Conservation (phyloP, 495 filamentous ascomycete genomes). For the Lindgomyces ingoldianus region DNA sequence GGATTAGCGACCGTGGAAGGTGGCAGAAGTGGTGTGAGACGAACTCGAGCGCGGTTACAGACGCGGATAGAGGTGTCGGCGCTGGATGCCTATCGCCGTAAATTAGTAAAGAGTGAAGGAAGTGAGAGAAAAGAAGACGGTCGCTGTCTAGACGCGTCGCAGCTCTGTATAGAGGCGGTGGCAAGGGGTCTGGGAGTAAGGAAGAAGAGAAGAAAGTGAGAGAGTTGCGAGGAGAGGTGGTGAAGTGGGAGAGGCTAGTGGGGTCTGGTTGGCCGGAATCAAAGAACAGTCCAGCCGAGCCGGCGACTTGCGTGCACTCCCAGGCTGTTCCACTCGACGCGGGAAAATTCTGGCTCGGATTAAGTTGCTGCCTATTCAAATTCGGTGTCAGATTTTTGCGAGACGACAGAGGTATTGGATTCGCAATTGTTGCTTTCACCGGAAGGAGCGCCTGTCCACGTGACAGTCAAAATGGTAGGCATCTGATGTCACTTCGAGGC, state of each 20-base stretch:
- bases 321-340: not conserved
- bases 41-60: slow-evolving; percentile 13
- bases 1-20: slow-evolving; percentile 9
- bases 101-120: not conserved
- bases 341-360: not conserved
- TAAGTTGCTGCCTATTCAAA: not conserved
- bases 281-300: slow-evolving; percentile 8
- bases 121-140: not conserved
- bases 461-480: slow-evolving; percentile 16
- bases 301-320: slow-evolving; percentile 11
- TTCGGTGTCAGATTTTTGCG: not conserved
- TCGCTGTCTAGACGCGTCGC: slow-evolving; percentile 21
- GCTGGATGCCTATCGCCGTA: slow-evolving; percentile 15
- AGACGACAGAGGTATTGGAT: not conserved
- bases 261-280: slow-evolving; percentile 18
- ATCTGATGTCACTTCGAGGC: slow-evolving; percentile 9
- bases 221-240: slow-evolving; percentile 5
- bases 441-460: slow-evolving; percentile 29
- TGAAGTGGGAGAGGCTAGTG: slow-evolving; percentile 27
- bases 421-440: not conserved
- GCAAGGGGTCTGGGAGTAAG: not conserved
- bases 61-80: slow-evolving; percentile 11
- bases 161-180: slow-evolving; percentile 25
- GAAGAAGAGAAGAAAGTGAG: slow-evolving; percentile 4
- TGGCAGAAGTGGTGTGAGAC: slow-evolving; percentile 27